These are phyloP conservation scores for Saturnispora gosingensis DNA, from an alignment of 805 yeast genomes.

Conservation along the genomic window DNA sequence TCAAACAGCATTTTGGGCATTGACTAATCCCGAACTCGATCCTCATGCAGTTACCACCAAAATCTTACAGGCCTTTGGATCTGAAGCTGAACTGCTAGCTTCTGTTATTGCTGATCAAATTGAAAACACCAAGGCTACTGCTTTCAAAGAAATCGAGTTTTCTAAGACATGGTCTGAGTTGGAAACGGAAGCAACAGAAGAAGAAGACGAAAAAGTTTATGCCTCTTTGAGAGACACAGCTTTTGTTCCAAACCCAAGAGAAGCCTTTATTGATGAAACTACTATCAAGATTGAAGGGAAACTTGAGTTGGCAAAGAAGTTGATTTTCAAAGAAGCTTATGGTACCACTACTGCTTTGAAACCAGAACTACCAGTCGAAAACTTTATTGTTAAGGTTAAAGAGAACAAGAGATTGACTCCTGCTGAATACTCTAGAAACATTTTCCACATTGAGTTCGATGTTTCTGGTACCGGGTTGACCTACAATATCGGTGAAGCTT, in stretches of 20 bases:
- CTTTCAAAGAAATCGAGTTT: conserved; percentile 32
- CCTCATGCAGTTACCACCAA: conserved; percentile 61
- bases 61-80: conserved; percentile 72
- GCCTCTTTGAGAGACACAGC: conserved; percentile 44
- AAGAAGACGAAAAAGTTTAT: conserved; percentile 39
- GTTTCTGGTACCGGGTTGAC: conserved; percentile 81
- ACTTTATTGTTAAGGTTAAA: conserved; percentile 80
- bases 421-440: conserved; percentile 78
- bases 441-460: conserved; percentile 94
- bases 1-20: conserved; percentile 76
- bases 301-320: conserved; percentile 52
- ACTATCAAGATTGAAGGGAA: conserved; percentile 28
- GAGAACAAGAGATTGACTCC: conserved; percentile 92
- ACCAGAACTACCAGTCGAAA: conserved; percentile 83
- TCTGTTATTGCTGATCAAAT: conserved; percentile 60
- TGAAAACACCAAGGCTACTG: conserved; percentile 43
- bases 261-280: conserved; percentile 34
- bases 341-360: conserved; percentile 50
- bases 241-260: conserved; percentile 55
- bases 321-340: conserved; percentile 78
- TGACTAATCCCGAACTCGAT: conserved; percentile 50
- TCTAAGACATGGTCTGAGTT: conserved; percentile 24
- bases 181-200: conserved; percentile 17
- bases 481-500: conserved; percentile 93
- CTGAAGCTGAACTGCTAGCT: conserved; percentile 71